Evolutionary conservation across 2,329 filamentous ascomycete genomes (phyloP).

Genomic region (Macrophomina phaseolina): DNA sequence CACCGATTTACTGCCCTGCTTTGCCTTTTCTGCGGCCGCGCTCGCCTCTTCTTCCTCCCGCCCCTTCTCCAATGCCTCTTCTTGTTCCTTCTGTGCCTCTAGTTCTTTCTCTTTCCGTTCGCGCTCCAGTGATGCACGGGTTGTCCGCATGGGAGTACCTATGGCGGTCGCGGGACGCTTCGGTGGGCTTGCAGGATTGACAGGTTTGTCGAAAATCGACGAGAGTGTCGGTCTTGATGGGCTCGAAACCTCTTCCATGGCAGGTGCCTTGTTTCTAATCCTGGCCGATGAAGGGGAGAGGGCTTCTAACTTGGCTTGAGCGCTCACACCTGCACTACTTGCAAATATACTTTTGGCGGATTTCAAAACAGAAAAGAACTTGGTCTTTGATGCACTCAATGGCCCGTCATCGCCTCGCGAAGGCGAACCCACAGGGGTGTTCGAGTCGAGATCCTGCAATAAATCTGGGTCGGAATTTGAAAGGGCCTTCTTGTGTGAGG

Average conservation of each 20-base stretch:
- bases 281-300: constrained; percentile 39
- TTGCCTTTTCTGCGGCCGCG: constrained; percentile 39
- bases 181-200: constrained; percentile 21
- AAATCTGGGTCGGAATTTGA: constrained; percentile 51
- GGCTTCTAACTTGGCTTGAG: constrained; percentile 63
- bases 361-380: constrained; percentile 87
- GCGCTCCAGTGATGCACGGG: constrained; percentile 64
- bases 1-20: constrained; percentile 46
- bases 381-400: constrained; percentile 89
- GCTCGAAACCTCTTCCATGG: constrained; percentile 43
- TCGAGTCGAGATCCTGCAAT: constrained; percentile 51
- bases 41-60: constrained; percentile 68
- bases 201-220: constrained; percentile 21
- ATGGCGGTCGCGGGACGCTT: constrained; percentile 8
- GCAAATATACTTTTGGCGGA: constrained; percentile 85
- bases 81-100: constrained; percentile 67
- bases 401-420: constrained; percentile 72
- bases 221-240: constrained; percentile 31
- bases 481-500: constrained; percentile 62
- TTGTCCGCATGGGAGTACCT: constrained; percentile 32
- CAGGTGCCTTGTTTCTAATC: constrained; percentile 25
- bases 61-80: constrained; percentile 69
- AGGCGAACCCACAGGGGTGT: constrained; percentile 64
- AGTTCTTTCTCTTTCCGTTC: constrained; percentile 66
- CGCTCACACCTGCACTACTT: constrained; percentile 68